Evolutionary conservation across 345 rosid species (phyloP).

Genomic region (Boechera divaricarpa): DNA sequence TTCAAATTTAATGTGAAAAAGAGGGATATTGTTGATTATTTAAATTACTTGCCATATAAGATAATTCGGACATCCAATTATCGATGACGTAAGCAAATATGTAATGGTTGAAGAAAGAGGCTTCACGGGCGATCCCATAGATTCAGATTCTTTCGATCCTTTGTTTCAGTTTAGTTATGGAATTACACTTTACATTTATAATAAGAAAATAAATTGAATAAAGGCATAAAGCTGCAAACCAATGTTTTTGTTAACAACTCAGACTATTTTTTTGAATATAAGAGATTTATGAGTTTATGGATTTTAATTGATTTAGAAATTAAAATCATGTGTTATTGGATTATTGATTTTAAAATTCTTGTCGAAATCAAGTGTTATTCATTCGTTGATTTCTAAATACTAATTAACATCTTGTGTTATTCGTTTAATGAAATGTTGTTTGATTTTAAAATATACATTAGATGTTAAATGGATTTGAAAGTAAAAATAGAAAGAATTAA

Average conservation of each 20-base stretch:
- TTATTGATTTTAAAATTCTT: neutral
- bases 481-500: too few relatives aligned
- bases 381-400: too few relatives aligned
- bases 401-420: too few relatives aligned
- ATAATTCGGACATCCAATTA: neutral
- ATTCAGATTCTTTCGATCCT: conserved; percentile 31
- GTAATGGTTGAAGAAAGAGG: conserved; percentile 26
- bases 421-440: too few relatives aligned
- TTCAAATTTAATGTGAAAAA: neutral
- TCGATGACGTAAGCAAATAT: conserved; percentile 30
- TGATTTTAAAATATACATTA: too few relatives aligned
- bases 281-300: neutral
- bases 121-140: conserved; percentile 30
- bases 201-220: neutral
- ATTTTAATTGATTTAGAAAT: too few relatives aligned
- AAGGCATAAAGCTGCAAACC: conserved; percentile 27
- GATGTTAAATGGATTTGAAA: too few relatives aligned
- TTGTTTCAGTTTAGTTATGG: conserved; percentile 7
- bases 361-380: too few relatives aligned
- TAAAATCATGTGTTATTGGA: too few relatives aligned
- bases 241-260: too few relatives aligned
- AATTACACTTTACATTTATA: neutral
- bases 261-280: neutral
- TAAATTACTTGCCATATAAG: neutral
- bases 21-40: neutral